These are phyloP conservation scores for Aspergillus homomorphus DNA, from an alignment of 495 filamentous ascomycete species.

Conservation along the genomic window DNA sequence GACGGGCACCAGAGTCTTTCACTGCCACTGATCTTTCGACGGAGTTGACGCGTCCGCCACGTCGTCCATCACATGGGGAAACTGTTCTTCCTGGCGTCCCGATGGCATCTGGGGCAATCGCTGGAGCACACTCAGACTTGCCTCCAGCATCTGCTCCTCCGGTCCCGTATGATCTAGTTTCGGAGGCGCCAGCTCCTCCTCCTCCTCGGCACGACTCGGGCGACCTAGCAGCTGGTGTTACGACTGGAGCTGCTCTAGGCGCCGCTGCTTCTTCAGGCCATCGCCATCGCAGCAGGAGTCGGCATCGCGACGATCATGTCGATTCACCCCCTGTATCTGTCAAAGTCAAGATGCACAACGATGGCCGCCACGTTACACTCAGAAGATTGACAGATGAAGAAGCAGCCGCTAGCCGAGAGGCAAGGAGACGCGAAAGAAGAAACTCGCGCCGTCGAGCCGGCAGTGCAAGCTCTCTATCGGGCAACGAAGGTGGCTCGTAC, in stretches of 20 bases:
- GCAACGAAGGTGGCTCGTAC: slow-evolving; percentile 36
- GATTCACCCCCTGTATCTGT: slow-evolving; percentile 67
- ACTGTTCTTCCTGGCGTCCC: slow-evolving; percentile 32
- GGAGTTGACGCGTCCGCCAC: slow-evolving; percentile 39
- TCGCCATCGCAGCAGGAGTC: slow-evolving; percentile 37
- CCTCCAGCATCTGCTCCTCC: slow-evolving; percentile 46
- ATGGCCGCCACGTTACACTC: slow-evolving; percentile 78
- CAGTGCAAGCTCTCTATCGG: slow-evolving; percentile 46
- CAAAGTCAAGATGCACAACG: slow-evolving; percentile 75
- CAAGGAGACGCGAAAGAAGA: slow-evolving; percentile 45
- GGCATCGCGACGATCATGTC: slow-evolving; percentile 41
- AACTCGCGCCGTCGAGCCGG: slow-evolving; percentile 41
- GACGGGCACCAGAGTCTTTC: slow-evolving; percentile 48
- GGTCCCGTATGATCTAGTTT: slow-evolving; percentile 48
- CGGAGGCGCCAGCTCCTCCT: slow-evolving; percentile 51
- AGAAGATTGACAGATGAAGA: slow-evolving; percentile 78
- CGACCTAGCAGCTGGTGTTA: slow-evolving; percentile 43
- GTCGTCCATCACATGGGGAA: slow-evolving; percentile 29
- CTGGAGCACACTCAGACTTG: slow-evolving; percentile 34
- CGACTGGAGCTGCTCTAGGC: slow-evolving; percentile 37
- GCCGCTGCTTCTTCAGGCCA: slow-evolving; percentile 36
- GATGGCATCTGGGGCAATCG: slow-evolving; percentile 35
- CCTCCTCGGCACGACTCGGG: slow-evolving; percentile 27
- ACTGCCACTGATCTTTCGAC: slow-evolving; percentile 46
- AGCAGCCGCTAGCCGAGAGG: slow-evolving; percentile 60